Evolutionary conservation across 1,284 basidiomycete genomes (phyloP).

Genomic region (Porogramme epimiltina): DNA sequence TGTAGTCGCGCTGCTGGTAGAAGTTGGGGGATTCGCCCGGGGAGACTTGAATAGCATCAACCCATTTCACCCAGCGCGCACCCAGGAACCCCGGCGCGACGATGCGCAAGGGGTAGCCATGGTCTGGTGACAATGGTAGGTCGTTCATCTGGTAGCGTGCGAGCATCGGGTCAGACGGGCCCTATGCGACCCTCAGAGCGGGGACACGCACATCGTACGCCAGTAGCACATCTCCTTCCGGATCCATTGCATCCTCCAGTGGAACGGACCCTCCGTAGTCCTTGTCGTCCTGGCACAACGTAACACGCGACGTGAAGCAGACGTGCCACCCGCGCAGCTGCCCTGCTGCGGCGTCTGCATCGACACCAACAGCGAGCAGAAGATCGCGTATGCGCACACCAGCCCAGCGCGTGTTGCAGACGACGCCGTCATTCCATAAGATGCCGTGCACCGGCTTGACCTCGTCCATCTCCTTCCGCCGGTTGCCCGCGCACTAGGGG

Average conservation of each 20-base stretch:
- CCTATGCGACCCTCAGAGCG: background rate
- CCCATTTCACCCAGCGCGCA: conserved; percentile 81
- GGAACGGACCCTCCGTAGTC: conserved; percentile 66
- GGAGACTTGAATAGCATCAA: conserved; percentile 60
- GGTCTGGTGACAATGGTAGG: conserved; percentile 57
- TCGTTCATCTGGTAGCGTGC: conserved; percentile 72
- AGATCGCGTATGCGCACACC: conserved; percentile 59
- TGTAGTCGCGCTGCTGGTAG: conserved; percentile 71
- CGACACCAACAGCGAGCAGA: conserved; percentile 45
- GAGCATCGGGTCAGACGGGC: background rate
- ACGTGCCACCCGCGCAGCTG: conserved; percentile 43
- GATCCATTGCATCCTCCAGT: conserved; percentile 47
- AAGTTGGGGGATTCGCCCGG: conserved; percentile 60
- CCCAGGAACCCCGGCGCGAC: conserved; percentile 73
- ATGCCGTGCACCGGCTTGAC: conserved; percentile 48
- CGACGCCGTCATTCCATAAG: conserved; percentile 63
- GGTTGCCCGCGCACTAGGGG: conserved; percentile 76
- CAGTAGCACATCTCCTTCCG: conserved; percentile 55
- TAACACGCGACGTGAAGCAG: conserved; percentile 64
- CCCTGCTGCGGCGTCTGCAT: conserved; percentile 21
- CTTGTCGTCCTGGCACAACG: conserved; percentile 59
- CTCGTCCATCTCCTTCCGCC: conserved; percentile 65
- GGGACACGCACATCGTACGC: conserved; percentile 54
- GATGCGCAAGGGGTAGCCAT: conserved; percentile 70
- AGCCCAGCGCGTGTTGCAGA: conserved; percentile 64